Conservation (phyloP, 1,139 yeast genomes). For the Taiozyma onychis region DNA sequence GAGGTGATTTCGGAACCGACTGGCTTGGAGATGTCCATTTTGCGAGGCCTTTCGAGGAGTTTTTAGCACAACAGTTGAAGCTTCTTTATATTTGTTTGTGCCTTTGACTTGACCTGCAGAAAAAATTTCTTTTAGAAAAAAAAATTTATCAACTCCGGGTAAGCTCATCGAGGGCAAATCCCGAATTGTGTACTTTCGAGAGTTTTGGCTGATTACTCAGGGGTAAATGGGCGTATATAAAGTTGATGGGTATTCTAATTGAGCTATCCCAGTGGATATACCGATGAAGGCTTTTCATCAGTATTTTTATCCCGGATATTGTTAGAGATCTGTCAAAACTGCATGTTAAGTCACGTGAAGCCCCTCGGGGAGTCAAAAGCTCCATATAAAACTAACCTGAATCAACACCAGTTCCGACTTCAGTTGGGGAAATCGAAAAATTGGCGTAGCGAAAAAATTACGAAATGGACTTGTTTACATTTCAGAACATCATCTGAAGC, state of each 20-base stretch:
- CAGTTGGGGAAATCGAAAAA: not conserved
- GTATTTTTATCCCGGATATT: no score
- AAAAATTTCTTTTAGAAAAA: constrained; percentile 4
- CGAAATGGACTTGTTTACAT: not conserved
- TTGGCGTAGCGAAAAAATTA: not conserved
- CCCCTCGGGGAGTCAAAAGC: not conserved
- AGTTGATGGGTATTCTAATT: no score
- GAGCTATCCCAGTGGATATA: no score
- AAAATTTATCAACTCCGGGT: constrained; percentile 7
- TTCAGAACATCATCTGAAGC: not conserved
- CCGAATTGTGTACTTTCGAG: not conserved
- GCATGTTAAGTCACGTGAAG: not conserved
- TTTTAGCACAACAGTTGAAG: not conserved
- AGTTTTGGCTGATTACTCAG: not conserved
- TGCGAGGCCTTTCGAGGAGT: not conserved
- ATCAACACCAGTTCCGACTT: not conserved
- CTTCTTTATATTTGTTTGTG: not conserved
- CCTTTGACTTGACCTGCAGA: not conserved
- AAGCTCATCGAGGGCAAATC: constrained; percentile 10
- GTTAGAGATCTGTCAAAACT: not conserved
- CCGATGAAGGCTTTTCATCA: no score
- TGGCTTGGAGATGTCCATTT: constrained; percentile 95
- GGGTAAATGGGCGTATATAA: no score
- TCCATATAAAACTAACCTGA: not conserved
- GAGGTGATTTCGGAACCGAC: constrained; percentile 90